Evolutionary conservation across 2,329 filamentous ascomycete genomes (phyloP).

Genomic region (Trichoderma guizhouense): DNA sequence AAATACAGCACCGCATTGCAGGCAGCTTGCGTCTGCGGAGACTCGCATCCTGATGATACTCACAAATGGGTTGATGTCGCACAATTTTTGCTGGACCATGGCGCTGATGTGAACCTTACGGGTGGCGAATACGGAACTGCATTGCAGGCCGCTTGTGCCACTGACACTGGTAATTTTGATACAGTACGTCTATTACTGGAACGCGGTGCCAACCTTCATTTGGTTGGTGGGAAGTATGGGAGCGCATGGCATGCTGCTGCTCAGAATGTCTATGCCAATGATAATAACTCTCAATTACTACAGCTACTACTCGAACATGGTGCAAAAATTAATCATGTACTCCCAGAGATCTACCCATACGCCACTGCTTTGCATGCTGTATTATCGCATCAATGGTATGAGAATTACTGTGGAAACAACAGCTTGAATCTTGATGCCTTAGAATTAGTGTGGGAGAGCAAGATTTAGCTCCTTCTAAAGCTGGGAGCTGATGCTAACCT

Average conservation of each 20-base stretch:
- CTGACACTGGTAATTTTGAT: background rate
- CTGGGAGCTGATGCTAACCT: background rate
- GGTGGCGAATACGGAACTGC: background rate
- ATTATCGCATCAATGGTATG: background rate
- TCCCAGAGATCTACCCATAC: background rate
- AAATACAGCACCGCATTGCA: background rate
- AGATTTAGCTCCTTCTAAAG: background rate
- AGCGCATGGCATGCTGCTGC: background rate
- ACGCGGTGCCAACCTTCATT: background rate
- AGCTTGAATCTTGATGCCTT: background rate
- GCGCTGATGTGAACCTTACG: background rate
- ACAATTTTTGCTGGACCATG: background rate
- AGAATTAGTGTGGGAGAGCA: background rate
- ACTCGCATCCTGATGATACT: fast-evolving
- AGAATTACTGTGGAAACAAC: background rate
- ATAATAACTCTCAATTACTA: background rate
- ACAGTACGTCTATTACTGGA: background rate
- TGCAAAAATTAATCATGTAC: background rate
- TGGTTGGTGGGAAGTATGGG: background rate
- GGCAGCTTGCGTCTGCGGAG: background rate
- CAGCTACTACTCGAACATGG: background rate
- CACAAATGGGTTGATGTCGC: background rate
- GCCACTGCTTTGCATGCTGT: background rate
- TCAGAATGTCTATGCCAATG: background rate
- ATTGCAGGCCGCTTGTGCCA: background rate